Evolutionary conservation across 768 basidiomycete species (phyloP).

Genomic region (Lyophyllum atratum): DNA sequence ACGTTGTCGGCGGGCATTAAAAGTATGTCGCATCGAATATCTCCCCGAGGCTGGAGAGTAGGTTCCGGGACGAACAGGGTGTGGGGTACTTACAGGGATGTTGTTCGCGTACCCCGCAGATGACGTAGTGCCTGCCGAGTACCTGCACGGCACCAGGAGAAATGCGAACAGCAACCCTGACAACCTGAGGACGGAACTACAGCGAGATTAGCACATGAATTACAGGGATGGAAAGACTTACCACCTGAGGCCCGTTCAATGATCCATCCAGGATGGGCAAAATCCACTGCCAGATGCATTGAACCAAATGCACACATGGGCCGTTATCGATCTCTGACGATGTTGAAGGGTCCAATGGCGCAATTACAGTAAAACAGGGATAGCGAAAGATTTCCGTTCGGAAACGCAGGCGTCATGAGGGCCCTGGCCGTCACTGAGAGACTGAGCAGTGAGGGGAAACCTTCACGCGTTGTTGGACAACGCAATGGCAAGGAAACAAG

Average conservation of each 20-base stretch:
- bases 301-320: not conserved
- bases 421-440: not conserved
- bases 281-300: no score
- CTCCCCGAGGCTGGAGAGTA: not conserved
- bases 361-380: not conserved
- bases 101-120: not conserved
- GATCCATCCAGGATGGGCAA: not conserved
- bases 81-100: not conserved
- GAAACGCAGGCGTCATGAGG: not conserved
- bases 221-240: not conserved
- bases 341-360: not conserved
- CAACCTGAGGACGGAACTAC: not conserved
- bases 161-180: not conserved
- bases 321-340: not conserved
- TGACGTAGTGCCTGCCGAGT: not conserved
- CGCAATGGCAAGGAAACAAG: not conserved
- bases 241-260: not conserved
- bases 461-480: conserved; percentile 9
- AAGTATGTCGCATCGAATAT: not conserved
- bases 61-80: not conserved
- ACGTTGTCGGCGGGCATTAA: conserved; percentile 1
- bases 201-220: not conserved
- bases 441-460: not conserved
- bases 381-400: no score
- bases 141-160: not conserved